Percentiles rank a stretch among this genome's conserved stretches.
Evolutionary conservation across 228 moss, liverwort and hornwort species (phyloP).

Genomic region (Sphagnum fallax): DNA sequence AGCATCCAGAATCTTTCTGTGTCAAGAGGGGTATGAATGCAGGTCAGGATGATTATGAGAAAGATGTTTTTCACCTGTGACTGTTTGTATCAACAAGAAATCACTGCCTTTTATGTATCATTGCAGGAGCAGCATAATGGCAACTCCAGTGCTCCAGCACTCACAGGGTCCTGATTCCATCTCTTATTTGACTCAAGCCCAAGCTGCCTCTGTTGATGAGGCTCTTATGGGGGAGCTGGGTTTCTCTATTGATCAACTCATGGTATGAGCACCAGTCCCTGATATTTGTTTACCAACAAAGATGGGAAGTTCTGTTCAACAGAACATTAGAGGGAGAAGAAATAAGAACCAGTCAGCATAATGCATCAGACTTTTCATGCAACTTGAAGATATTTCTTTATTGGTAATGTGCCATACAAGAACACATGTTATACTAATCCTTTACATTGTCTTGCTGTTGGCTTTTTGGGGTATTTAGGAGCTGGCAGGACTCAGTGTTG

Average conservation of each 20-base stretch:
- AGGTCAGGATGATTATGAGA: too few species aligned
- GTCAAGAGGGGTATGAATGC: neutral
- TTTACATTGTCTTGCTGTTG: neutral
- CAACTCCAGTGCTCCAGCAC: conserved; percentile 17
- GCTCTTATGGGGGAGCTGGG: conserved; percentile 84
- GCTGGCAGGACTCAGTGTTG: conserved; percentile 94
- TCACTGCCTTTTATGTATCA: neutral
- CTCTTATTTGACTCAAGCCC: conserved; percentile 65
- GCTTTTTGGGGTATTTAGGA: conserved; percentile 41
- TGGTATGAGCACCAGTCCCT: conserved; percentile 27
- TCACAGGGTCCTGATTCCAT: conserved; percentile 30
- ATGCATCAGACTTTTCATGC: too few species aligned
- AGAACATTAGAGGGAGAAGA: too few species aligned
- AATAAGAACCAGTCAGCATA: too few species aligned
- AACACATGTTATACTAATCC: neutral
- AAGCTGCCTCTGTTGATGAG: conserved; percentile 74
- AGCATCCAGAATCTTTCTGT: neutral
- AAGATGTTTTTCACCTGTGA: neutral
- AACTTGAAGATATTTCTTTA: too few species aligned
- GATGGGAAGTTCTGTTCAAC: too few species aligned
- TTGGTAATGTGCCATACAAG: too few species aligned
- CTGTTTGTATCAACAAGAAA: neutral
- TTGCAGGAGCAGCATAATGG: conserved; percentile 31
- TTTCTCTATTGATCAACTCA: conserved; percentile 88
- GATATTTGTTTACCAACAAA: neutral